Base-by-base conservation (phyloP, 345 rosid genomes). In the Triadica sebifera region DNA sequence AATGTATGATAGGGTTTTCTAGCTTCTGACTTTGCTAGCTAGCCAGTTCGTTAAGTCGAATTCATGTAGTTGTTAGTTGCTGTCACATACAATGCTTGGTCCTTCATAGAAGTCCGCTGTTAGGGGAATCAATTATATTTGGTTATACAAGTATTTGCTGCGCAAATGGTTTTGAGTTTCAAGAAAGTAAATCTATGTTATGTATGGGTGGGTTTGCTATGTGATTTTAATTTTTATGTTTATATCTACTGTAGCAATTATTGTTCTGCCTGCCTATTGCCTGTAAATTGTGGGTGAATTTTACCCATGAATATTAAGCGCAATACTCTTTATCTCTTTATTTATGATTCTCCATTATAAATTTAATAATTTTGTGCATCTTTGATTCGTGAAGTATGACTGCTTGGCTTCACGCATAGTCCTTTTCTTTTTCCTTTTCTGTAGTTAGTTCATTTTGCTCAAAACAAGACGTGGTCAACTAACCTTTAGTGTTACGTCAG, bases 401-500 rank as follows among this genome's bases (percentile, higher is more conserved):
- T 63, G 19, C 29, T 63, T 74, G 58, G 47, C 74, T 39, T 67
- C 19, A 47, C 34, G 2, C 34, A 29, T 4, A 19, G 39, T 8
- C 34, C 34, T 29, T 29, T 29, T 29, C 34, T 29, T 34, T 50
- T 69, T 10, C 25, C 3, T 43, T 52, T 20, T 17, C 4, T 64
- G 9, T 17, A 2, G 5, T 41, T 65, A n/a, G 46, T 45, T 11
- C 38, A 17, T 29, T 73, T 68, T 70, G 12, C 66, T 73, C 60
- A 76, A 50, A 29, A 19, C 34, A 47, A 46, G 20, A 24, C 19
- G 24, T 78, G 3, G 22, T 19, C 46, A 58, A 16, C 67, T 65
- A n/a, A 16, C 24, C 47, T 45, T 45, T 57, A 38, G 20, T 78
- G 69, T 74, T 75, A 52, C 61, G 74, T 59, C 71, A 94, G 98